These are phyloP conservation scores for Cynara cardunculus DNA, from an alignment of 129 eudicot genomes.

Conservation along the genomic window DNA sequence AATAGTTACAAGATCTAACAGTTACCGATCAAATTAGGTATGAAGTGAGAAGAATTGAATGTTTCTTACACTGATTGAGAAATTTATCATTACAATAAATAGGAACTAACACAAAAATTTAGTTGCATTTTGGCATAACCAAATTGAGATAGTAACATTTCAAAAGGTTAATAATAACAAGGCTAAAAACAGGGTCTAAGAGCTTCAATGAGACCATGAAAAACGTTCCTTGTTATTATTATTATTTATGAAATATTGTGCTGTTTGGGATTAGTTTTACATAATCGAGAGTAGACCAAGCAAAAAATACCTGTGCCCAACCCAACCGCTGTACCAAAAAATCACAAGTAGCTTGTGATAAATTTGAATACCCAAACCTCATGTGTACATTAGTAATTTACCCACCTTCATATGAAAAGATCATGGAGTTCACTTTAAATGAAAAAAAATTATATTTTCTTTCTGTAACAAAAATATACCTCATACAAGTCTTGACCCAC, in stretches of 20 bases:
- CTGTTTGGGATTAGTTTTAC: too few species aligned
- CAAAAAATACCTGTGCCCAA: too few species aligned
- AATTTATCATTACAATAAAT: neutral
- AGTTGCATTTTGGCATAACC: neutral
- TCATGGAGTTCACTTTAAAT: too few species aligned
- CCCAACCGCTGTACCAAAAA: too few species aligned
- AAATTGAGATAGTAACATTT: neutral
- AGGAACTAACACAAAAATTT: neutral
- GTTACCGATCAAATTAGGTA: neutral
- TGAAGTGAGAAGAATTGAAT: neutral
- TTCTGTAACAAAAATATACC: too few species aligned
- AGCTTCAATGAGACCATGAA: slow-evolving; percentile 3
- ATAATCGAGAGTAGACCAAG: too few species aligned
- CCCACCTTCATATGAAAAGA: too few species aligned
- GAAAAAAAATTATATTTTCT: too few species aligned
- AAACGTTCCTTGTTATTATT: neutral
- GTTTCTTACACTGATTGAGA: neutral
- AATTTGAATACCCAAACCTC: too few species aligned
- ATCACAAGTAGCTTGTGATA: too few species aligned
- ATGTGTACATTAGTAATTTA: too few species aligned
- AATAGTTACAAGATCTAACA: neutral
- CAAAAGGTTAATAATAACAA: neutral
- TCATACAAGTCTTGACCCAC: too few species aligned
- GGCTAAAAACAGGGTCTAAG: neutral
- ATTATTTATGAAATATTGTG: neutral